Evolutionary conservation across 2,329 filamentous ascomycete species (phyloP).

Genomic region (Coniochaeta prunicola): DNA sequence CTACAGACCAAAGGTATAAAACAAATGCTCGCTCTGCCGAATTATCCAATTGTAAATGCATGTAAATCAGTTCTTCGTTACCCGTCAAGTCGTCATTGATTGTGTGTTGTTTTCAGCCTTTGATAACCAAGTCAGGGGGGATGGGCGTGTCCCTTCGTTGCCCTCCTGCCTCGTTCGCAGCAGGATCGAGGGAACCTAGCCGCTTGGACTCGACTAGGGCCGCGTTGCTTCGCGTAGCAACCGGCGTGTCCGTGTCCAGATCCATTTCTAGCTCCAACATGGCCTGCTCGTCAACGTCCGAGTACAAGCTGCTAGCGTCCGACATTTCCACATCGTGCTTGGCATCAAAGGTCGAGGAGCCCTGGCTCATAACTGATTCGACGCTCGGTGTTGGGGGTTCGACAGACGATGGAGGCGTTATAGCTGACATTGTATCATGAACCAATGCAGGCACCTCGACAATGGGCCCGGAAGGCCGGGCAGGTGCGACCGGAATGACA

Average conservation of each 20-base stretch:
- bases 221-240: slow-evolving; percentile 13
- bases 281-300: slow-evolving; percentile 20
- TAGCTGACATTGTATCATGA: not conserved
- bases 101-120: not conserved
- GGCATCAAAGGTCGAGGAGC: slow-evolving; percentile 13
- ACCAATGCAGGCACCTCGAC: slow-evolving; percentile 2
- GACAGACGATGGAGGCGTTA: slow-evolving; percentile 5
- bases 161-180: slow-evolving; percentile 18
- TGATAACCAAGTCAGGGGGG: slow-evolving; percentile 5
- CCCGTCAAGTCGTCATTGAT: not conserved
- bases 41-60: not conserved
- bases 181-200: slow-evolving; percentile 19
- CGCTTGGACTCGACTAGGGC: slow-evolving; percentile 8
- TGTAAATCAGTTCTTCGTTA: not conserved
- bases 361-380: slow-evolving; percentile 24
- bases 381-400: slow-evolving; percentile 34
- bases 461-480: not conserved
- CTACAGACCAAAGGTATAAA: not conserved
- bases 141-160: slow-evolving; percentile 24
- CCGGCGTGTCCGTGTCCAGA: slow-evolving; percentile 31
- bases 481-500: slow-evolving; percentile 1
- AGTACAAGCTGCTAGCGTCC: slow-evolving; percentile 32
- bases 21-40: not conserved
- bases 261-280: slow-evolving; percentile 19
- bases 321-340: slow-evolving; percentile 41